Percentiles rank a stretch among this genome's conserved stretches.
phyloP scores from a whole-genome alignment of 2,329 filamentous ascomycete genomes.

The Colletotrichum melonis region DNA sequence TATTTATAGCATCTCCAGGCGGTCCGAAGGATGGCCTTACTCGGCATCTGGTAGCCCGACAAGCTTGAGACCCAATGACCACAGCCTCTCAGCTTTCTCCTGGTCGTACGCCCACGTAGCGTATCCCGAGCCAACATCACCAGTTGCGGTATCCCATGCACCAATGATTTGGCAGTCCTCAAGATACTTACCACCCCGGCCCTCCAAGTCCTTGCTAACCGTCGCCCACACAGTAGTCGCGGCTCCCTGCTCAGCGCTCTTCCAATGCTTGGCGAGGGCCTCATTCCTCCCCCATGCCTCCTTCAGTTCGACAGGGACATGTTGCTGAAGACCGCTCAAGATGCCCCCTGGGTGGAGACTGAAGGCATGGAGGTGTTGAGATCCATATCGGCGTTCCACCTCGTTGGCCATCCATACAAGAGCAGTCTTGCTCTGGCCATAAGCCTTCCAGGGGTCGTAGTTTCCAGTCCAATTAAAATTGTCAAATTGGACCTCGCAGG shows the following conservation, averaged over 20 bases:
- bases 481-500: no score
- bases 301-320: background rate
- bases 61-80: background rate
- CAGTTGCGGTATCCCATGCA: background rate
- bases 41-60: background rate
- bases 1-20: no score
- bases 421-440: slow-evolving; percentile 61
- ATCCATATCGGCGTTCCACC: slow-evolving; percentile 31
- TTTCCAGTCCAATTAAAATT: no score
- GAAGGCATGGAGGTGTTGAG: slow-evolving; percentile 51
- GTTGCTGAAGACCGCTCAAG: background rate
- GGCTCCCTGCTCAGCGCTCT: slow-evolving; percentile 51
- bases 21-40: no score
- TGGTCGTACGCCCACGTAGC: slow-evolving; percentile 34
- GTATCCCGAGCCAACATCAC: slow-evolving; percentile 27
- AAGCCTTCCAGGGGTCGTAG: slow-evolving; percentile 50
- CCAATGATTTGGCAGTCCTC: background rate
- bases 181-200: slow-evolving; percentile 52
- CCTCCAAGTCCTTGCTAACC: slow-evolving; percentile 48
- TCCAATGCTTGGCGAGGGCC: background rate
- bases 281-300: background rate
- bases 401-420: slow-evolving; percentile 57
- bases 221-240: slow-evolving; percentile 53
- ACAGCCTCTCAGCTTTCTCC: background rate
- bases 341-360: slow-evolving; percentile 58